Base-by-base conservation (phyloP, 208 protist genomes). In the Trypanosomatidae sp. region DNA sequence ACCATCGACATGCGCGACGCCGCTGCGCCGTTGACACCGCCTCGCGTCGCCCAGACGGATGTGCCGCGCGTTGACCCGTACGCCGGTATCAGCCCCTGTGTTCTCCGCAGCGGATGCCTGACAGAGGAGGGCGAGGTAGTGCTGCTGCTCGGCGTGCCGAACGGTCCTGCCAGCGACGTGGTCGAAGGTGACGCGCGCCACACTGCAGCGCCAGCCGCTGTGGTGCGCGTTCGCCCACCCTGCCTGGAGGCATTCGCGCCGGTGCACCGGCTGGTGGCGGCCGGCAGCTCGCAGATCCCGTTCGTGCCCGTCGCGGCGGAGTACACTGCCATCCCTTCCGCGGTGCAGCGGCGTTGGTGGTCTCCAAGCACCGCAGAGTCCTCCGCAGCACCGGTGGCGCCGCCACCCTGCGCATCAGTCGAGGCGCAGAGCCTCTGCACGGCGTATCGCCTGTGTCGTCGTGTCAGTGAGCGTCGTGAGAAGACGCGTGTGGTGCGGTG, bases 241-340 rank as follows among this genome's bases (percentile, higher is more conserved):
- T 74, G 76, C n/a, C 64, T 91, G 46, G 87, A 87, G 73, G 75
- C 76, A 41, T 76, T 90, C n/a, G 79, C 77, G 0, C 82, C 84
- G 0, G 80, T 83, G 2, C 69, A 87, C 33, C 55, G 49, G 28
- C 66, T 82, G n/a, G 50, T 91, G 39, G 55, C 80, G 28, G 71
- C 84, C 4, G 79, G 74, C 43, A 58, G 52, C 1, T 81, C 79
- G 25, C 64, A 80, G 62, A 47, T 89, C 46, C 81, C 86, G 2
- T 80, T 80, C 55, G 69, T 69, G 55, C 65, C 76, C 2, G 30
- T 50, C n/a, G 50, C 68, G 0, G 72, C 77, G 8, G 66, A 71
- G n/a, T 82, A 82, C 69, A 50, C 73, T 15, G 5, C 28, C 0
- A 53, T 85, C 17, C 69, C 66, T 43, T 47, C 30, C 2, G 62